Conservation (phyloP, 768 basidiomycete genomes). For the Albatrellus ellisii region DNA sequence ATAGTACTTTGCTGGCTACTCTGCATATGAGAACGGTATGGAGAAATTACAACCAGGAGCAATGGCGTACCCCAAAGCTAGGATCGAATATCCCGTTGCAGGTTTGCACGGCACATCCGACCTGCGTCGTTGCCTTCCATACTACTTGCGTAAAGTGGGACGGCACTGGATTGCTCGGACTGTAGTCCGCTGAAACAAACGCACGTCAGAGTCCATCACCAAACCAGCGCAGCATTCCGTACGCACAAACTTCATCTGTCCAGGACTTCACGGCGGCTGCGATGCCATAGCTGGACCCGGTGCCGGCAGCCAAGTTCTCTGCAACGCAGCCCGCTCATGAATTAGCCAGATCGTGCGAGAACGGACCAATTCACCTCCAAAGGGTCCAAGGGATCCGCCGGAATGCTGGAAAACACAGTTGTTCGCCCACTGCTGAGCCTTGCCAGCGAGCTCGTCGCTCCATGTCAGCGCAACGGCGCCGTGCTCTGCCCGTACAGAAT, state of each 20-base stretch:
- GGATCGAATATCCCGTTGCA: conserved; percentile 41
- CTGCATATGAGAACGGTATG: not conserved
- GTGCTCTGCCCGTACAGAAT: conserved; percentile 45
- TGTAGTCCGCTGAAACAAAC: conserved; percentile 34
- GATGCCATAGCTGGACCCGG: conserved; percentile 39
- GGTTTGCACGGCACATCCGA: conserved; percentile 46
- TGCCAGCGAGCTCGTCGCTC: conserved; percentile 43
- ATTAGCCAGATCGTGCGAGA: not conserved
- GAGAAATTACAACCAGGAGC: no score
- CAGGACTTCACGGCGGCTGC: conserved; percentile 39
- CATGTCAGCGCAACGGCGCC: conserved; percentile 54
- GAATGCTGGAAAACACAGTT: conserved; percentile 60
- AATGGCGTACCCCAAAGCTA: conserved; percentile 35
- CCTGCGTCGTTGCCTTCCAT: conserved; percentile 52
- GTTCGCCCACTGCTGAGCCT: conserved; percentile 60
- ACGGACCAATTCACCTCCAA: conserved; percentile 33
- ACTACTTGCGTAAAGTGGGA: conserved; percentile 72
- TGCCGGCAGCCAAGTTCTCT: conserved; percentile 71
- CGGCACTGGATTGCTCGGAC: conserved; percentile 38
- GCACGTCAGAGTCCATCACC: not conserved
- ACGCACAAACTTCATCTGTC: conserved; percentile 57
- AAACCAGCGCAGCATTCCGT: not conserved
- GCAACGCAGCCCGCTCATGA: not conserved
- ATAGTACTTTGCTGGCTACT: conserved; percentile 40
- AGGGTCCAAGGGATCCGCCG: conserved; percentile 46